These are phyloP conservation scores for Pythium volutum DNA, from an alignment of 352 stramenopile genomes.

Conservation along the genomic window DNA sequence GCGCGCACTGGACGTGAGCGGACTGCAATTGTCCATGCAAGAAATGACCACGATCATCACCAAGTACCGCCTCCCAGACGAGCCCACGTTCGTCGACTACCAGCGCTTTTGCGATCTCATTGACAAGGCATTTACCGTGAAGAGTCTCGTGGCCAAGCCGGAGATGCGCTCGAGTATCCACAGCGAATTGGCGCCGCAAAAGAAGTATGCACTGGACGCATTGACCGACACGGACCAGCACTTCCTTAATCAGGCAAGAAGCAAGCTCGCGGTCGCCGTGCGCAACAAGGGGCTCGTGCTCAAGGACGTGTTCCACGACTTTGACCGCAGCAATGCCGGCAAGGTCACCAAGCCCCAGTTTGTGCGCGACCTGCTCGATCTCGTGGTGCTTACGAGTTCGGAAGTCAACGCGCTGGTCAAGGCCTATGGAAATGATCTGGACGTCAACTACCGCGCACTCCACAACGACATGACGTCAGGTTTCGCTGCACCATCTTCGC, in stretches of 20 bases:
- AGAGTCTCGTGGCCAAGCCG: slow-evolving; percentile 67
- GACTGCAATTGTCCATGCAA: slow-evolving; percentile 46
- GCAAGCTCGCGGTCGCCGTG: slow-evolving; percentile 59
- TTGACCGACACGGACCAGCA: slow-evolving; percentile 35
- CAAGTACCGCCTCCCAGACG: slow-evolving; percentile 65
- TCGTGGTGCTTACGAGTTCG: slow-evolving; percentile 43
- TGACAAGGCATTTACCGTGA: slow-evolving; percentile 81
- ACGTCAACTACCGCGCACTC: slow-evolving; percentile 75
- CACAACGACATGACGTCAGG: slow-evolving; percentile 54
- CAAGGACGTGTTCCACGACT: slow-evolving; percentile 87
- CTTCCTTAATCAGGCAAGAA: slow-evolving; percentile 38
- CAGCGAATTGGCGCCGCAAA: slow-evolving; percentile 26
- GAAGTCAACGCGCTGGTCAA: slow-evolving; percentile 67
- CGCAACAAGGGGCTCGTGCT: slow-evolving; percentile 80
- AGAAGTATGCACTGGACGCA: slow-evolving; percentile 34
- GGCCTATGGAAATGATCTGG: slow-evolving; percentile 66
- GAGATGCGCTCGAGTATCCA: slow-evolving; percentile 35
- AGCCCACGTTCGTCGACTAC: slow-evolving; percentile 72
- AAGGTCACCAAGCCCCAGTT: slow-evolving; percentile 84
- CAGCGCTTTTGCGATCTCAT: slow-evolving; percentile 82
- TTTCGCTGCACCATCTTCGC: slow-evolving; percentile 16
- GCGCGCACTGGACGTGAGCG: slow-evolving; percentile 72
- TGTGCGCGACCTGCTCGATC: slow-evolving; percentile 61
- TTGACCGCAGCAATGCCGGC: slow-evolving; percentile 78
- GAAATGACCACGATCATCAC: slow-evolving; percentile 58